phyloP scores from a whole-genome alignment of 306 rosid species.

The Glycine tomentella region DNA sequence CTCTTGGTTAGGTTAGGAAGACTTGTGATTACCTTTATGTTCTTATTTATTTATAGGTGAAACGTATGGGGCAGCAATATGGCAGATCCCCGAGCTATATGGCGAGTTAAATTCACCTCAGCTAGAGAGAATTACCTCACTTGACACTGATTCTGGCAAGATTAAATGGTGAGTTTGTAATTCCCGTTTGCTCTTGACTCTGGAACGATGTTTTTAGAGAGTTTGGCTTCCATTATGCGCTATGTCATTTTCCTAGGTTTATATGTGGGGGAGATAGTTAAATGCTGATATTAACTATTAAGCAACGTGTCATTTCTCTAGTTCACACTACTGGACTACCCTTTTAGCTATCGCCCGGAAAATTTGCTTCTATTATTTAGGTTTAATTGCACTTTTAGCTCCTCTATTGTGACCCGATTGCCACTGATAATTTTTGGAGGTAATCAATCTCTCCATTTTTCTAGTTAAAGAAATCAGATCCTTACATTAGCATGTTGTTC shows the following conservation, averaged over 20 bases:
- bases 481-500: background rate
- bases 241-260: constrained; percentile 8
- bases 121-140: constrained; percentile 78
- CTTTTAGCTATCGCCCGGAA: constrained; percentile 22
- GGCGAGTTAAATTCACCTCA: constrained; percentile 96
- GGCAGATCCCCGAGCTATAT: constrained; percentile 98
- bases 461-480: background rate
- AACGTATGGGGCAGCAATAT: constrained; percentile 84
- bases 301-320: constrained; percentile 20
- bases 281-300: background rate
- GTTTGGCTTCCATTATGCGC: constrained; percentile 9
- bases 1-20: constrained; percentile 43
- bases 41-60: constrained; percentile 65
- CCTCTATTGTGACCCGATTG: background rate
- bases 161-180: constrained; percentile 82
- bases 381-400: background rate
- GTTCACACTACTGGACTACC: constrained; percentile 18
- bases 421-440: background rate
- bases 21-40: constrained; percentile 35
- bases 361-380: background rate
- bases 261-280: constrained; percentile 13
- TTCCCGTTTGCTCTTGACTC: constrained; percentile 16
- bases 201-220: background rate
- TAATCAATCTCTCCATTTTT: background rate
- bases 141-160: constrained; percentile 74